Evolutionary conservation across 2,329 filamentous ascomycete species (phyloP).

Genomic region (Geosmithia putterillii): DNA sequence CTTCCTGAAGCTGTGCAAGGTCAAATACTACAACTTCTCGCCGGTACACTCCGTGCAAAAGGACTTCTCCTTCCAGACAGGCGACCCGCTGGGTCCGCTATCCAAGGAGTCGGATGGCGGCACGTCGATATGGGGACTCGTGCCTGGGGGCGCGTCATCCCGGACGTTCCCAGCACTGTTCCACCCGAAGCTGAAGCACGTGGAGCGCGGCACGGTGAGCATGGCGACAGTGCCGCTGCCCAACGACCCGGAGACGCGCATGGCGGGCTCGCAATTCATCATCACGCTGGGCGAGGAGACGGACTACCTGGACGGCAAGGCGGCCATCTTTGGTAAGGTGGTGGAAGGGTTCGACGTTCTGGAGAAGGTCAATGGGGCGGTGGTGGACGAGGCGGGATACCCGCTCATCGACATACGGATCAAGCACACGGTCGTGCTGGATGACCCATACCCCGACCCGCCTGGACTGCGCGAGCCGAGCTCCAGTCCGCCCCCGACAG

Average conservation of each 20-base stretch:
- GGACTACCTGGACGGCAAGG: conserved; percentile 83
- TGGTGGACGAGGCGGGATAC: conserved; percentile 73
- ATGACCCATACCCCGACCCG: conserved; percentile 86
- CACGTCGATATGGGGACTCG: conserved; percentile 79
- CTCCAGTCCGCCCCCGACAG: conserved; percentile 67
- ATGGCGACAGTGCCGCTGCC: conserved; percentile 83
- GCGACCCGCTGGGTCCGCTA: conserved; percentile 81
- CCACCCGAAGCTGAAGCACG: conserved; percentile 77
- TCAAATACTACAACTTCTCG: conserved; percentile 98
- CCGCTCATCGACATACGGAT: conserved; percentile 92
- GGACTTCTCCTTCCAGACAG: conserved; percentile 91
- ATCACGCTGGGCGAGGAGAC: conserved; percentile 82
- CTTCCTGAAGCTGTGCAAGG: conserved; percentile 96
- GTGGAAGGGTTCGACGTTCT: conserved; percentile 92
- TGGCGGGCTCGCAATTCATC: conserved; percentile 88
- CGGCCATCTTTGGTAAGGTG: conserved; percentile 89
- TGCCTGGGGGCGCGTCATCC: conserved; percentile 54
- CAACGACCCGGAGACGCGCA: conserved; percentile 64
- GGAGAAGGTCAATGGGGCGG: conserved; percentile 85
- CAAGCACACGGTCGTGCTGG: conserved; percentile 80
- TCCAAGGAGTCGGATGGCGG: conserved; percentile 82
- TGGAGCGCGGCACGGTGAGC: conserved; percentile 83
- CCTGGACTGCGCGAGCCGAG: conserved; percentile 63
- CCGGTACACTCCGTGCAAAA: conserved; percentile 88
- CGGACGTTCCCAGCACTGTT: conserved; percentile 77